Evolutionary conservation across 129 eudicot species (phyloP).

Genomic region (Arctium lappa): DNA sequence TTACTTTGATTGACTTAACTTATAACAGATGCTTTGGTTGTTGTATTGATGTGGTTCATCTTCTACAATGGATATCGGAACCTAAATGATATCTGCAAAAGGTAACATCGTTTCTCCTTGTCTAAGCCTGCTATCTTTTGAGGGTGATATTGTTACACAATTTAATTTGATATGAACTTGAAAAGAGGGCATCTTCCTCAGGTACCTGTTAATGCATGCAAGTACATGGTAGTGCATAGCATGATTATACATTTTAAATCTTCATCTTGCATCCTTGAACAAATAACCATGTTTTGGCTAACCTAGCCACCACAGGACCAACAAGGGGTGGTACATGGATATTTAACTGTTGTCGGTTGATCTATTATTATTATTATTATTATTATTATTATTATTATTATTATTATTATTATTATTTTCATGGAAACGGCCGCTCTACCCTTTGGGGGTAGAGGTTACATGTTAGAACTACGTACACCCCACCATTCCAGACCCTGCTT

Average conservation of each 20-base stretch:
- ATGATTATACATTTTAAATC: no score
- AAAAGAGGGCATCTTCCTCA: not conserved
- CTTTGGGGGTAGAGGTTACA: no score
- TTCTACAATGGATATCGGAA: constrained; percentile 54
- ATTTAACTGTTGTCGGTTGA: no score
- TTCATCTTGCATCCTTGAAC: no score
- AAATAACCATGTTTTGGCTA: no score
- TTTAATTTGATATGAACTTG: no score
- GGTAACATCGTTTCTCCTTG: constrained; percentile 33
- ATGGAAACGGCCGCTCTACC: no score
- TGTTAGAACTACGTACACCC: not conserved
- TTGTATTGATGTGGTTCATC: constrained; percentile 73
- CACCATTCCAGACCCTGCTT: not conserved
- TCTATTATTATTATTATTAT: no score
- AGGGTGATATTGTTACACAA: not conserved
- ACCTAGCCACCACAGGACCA: no score
- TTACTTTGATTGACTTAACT: constrained; percentile 27
- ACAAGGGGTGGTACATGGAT: not conserved
- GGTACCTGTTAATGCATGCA: not conserved
- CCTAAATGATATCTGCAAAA: constrained; percentile 43
- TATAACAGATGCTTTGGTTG: constrained; percentile 50
- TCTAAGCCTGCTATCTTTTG: not conserved
- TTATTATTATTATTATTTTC: no score
- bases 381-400: no score
- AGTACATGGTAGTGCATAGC: not conserved